phyloP scores from a whole-genome alignment of 2,329 filamentous ascomycete genomes.

The Diaporthe sp. region DNA sequence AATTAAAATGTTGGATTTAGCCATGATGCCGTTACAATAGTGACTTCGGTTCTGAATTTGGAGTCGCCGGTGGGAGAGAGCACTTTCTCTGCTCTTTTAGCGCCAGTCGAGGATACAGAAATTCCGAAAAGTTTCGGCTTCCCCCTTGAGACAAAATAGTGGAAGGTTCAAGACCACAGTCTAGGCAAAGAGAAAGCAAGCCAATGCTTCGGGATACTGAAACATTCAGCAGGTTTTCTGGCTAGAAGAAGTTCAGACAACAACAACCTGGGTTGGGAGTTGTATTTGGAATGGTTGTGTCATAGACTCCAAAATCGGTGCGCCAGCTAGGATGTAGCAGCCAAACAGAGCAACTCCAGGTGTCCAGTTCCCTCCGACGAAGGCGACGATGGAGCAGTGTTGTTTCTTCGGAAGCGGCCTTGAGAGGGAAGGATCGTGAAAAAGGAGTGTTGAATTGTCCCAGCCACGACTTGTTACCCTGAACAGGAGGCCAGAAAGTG shows the following conservation, averaged over 20 bases:
- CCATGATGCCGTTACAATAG: conserved; percentile 44
- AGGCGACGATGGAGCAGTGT: neutral
- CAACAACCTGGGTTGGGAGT: neutral
- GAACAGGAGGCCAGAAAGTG: neutral
- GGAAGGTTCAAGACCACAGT: neutral
- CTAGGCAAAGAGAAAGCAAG: neutral
- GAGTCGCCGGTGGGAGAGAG: neutral
- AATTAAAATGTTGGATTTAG: conserved; percentile 68
- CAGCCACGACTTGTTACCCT: neutral
- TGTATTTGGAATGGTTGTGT: conserved; percentile 35
- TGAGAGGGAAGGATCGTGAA: neutral
- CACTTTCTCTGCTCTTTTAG: conserved; percentile 1
- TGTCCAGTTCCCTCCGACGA: neutral
- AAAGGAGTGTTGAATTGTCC: neutral
- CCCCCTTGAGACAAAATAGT: neutral
- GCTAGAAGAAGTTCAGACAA: neutral
- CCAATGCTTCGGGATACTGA: neutral
- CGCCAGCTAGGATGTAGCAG: conserved; percentile 35
- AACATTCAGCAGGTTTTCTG: neutral
- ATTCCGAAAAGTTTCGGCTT: conserved; percentile 26
- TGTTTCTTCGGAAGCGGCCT: neutral
- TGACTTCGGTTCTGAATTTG: neutral
- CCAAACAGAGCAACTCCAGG: conserved; percentile 1
- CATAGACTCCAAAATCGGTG: conserved; percentile 35
- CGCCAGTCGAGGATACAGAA: neutral